Percentiles rank a stretch among this genome's conserved stretches.
Evolutionary conservation across 169 alveolate species (phyloP).

Genomic region (Cryptosporidium parvum): DNA sequence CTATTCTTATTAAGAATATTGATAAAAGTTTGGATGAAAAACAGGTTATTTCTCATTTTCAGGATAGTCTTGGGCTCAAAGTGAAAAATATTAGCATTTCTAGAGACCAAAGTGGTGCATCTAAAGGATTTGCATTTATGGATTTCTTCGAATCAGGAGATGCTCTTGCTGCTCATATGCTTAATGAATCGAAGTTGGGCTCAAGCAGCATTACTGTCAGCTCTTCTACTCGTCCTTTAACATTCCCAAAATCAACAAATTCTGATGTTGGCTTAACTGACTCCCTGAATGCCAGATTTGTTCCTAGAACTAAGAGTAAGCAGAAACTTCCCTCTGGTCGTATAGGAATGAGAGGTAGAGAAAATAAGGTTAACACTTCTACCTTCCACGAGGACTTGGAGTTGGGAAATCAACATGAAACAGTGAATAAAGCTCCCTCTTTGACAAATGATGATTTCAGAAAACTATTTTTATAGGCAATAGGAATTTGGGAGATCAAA

Average conservation of each 20-base stretch:
- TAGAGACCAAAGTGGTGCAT: constrained; percentile 68
- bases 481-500: neutral
- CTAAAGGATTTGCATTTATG: constrained; percentile 76
- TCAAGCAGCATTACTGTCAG: constrained; percentile 30
- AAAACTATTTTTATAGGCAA: constrained; percentile 4
- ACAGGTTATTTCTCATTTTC: constrained; percentile 13
- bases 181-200: constrained; percentile 73
- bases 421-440: neutral
- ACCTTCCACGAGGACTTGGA: neutral
- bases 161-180: constrained; percentile 77
- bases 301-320: constrained; percentile 50
- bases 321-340: constrained; percentile 15
- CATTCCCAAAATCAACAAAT: constrained; percentile 10
- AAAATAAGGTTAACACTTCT: neutral
- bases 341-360: neutral
- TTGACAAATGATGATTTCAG: constrained; percentile 70
- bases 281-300: constrained; percentile 31
- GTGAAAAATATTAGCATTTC: constrained; percentile 33
- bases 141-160: constrained; percentile 61
- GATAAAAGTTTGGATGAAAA: constrained; percentile 50
- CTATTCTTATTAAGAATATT: constrained; percentile 49
- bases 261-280: neutral
- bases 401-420: neutral
- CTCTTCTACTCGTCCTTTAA: constrained; percentile 60
- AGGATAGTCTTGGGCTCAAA: constrained; percentile 29